Percentiles rank a stretch among this genome's conserved stretches.
These are phyloP conservation scores for Coniochaeta sp. DNA, from an alignment of 2,329 filamentous ascomycete species.

Conservation along the genomic window DNA sequence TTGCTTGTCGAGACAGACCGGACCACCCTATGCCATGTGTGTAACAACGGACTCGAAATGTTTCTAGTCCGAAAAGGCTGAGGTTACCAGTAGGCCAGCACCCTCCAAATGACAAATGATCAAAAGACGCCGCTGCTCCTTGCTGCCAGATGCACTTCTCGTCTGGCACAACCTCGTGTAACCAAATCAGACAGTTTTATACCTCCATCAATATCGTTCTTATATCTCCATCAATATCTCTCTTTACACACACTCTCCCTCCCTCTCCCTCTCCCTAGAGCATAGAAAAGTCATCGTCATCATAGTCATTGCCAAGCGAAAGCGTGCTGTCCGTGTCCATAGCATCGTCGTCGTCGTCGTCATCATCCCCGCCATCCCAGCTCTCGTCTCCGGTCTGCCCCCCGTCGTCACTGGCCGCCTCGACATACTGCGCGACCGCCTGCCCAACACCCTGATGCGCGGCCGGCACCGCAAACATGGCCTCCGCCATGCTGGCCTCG, in stretches of 20 bases:
- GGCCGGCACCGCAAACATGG: not conserved
- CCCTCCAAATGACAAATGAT: not conserved
- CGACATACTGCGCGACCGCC: not conserved
- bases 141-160: not conserved
- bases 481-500: constrained; percentile 19
- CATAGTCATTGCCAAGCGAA: not conserved
- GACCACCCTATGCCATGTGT: too few species aligned
- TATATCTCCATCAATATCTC: too few species aligned
- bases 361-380: constrained; percentile 20
- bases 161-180: too few species aligned
- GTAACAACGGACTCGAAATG: too few species aligned
- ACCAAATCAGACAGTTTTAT: too few species aligned
- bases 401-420: not conserved
- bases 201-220: too few species aligned
- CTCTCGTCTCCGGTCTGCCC: constrained; percentile 5
- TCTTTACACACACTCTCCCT: not conserved
- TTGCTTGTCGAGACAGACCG: too few species aligned
- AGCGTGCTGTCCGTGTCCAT: not conserved
- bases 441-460: not conserved
- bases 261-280: not conserved
- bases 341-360: not conserved
- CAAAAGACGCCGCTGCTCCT: not conserved
- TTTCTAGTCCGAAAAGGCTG: too few species aligned
- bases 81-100: too few species aligned
- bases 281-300: not conserved